A percentile compares a stretch with the other conserved stretches of the same genome.
phyloP scores from a whole-genome alignment of 805 yeast genomes.

The Yamadazyma phyllophila region DNA sequence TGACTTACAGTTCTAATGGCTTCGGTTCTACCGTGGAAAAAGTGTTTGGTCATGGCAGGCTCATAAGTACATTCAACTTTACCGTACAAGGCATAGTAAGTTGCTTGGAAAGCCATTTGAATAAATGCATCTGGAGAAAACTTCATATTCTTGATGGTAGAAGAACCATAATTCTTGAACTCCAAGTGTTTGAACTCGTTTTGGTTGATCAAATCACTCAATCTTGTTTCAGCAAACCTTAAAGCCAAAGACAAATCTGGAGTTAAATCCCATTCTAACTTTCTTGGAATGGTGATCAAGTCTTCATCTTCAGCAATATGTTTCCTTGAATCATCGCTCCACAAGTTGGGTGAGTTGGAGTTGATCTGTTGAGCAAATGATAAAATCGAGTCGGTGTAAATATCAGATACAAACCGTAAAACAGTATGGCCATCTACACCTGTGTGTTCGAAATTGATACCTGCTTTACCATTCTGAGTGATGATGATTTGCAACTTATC shows the following conservation, averaged over 20 bases:
- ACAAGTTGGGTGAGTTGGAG: constrained; percentile 67
- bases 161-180: constrained; percentile 70
- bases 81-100: constrained; percentile 88
- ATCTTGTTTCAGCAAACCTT: constrained; percentile 86
- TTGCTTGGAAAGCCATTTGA: constrained; percentile 91
- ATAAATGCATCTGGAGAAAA: constrained; percentile 92
- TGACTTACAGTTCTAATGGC: constrained; percentile 82
- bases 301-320: constrained; percentile 30
- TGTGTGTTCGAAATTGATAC: constrained; percentile 90
- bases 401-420: constrained; percentile 80
- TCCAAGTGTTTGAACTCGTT: constrained; percentile 83
- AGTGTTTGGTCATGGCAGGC: constrained; percentile 92
- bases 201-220: constrained; percentile 83
- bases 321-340: constrained; percentile 39
- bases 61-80: constrained; percentile 92
- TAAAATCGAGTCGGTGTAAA: constrained; percentile 85
- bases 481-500: constrained; percentile 87
- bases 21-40: constrained; percentile 89
- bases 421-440: constrained; percentile 97
- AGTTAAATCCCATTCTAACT: constrained; percentile 84
- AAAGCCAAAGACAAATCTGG: constrained; percentile 72
- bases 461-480: constrained; percentile 87
- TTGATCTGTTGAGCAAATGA: constrained; percentile 84
- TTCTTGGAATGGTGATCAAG: constrained; percentile 69
- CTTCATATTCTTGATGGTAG: constrained; percentile 77